phyloP scores from a whole-genome alignment of 2,329 filamentous ascomycete genomes.

The Penicillium sp. region DNA sequence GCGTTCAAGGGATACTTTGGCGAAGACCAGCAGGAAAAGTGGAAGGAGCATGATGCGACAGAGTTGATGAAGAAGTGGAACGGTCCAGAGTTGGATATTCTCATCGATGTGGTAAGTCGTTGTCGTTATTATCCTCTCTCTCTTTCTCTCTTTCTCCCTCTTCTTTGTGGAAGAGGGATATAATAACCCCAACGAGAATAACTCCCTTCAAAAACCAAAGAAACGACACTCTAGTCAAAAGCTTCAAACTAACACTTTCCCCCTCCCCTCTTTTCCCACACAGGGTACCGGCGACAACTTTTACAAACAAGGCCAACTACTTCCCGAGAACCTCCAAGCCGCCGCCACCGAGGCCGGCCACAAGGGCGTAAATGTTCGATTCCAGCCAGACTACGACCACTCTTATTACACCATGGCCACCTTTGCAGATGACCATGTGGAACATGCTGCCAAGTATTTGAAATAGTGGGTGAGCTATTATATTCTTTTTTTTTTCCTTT shows the following conservation, averaged over 20 bases:
- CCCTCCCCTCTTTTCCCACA: background rate
- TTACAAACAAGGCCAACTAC: slow-evolving; percentile 86
- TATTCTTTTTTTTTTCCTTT: background rate
- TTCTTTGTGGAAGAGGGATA: no score
- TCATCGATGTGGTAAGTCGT: slow-evolving; percentile 75
- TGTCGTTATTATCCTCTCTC: background rate
- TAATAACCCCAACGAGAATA: no score
- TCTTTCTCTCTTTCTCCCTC: no score
- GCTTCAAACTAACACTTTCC: background rate
- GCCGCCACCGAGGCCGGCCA: slow-evolving; percentile 72
- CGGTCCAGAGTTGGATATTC: slow-evolving; percentile 59
- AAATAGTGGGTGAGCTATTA: slow-evolving; percentile 42
- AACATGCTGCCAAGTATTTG: slow-evolving; percentile 83
- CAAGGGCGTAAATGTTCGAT: slow-evolving; percentile 67
- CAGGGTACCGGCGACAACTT: slow-evolving; percentile 92
- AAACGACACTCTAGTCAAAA: no score
- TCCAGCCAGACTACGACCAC: slow-evolving; percentile 90
- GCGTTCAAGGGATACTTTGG: slow-evolving; percentile 90
- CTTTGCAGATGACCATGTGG: slow-evolving; percentile 84
- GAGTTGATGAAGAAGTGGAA: slow-evolving; percentile 77
- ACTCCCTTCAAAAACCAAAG: background rate
- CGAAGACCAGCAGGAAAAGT: slow-evolving; percentile 60
- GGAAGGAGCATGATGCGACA: slow-evolving; percentile 87
- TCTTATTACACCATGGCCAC: slow-evolving; percentile 94
- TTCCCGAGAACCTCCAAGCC: slow-evolving; percentile 85